Conservation (phyloP, 1,284 basidiomycete genomes). For the Fomitopsis pinicola region DNA sequence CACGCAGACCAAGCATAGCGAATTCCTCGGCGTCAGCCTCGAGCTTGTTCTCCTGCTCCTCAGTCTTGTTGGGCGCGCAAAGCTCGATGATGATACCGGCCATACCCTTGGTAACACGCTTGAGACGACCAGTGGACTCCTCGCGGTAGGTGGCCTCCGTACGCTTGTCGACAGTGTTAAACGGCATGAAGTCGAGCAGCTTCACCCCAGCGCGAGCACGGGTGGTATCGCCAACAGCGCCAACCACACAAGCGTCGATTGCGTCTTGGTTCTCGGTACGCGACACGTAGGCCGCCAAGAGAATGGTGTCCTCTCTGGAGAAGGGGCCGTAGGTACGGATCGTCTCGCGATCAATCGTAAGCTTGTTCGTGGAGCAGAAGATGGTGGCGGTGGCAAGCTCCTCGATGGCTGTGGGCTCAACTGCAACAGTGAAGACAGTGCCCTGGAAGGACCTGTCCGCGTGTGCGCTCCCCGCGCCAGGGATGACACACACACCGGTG, state of each 20-base stretch:
- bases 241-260: constrained; percentile 87
- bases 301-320: constrained; percentile 86
- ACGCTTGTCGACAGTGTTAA: constrained; percentile 99
- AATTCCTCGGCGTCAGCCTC: constrained; percentile 97
- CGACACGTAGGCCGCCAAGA: too few species aligned
- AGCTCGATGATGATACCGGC: constrained; percentile 95
- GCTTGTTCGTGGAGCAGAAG: constrained; percentile 99
- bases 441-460: too few species aligned
- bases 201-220: constrained; percentile 90
- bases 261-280: constrained; percentile 99
- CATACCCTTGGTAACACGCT: constrained; percentile 99
- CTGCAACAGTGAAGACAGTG: too few species aligned
- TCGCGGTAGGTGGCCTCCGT: constrained; percentile 98
- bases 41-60: constrained; percentile 85
- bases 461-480: too few species aligned
- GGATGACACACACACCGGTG: too few species aligned
- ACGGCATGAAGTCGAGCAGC: constrained; percentile 97
- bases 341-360: constrained; percentile 92
- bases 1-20: constrained; percentile 94
- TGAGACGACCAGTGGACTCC: constrained; percentile 89
- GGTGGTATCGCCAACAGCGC: constrained; percentile 68
- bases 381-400: too few species aligned
- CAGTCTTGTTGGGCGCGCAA: constrained; percentile 95
- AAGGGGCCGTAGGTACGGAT: constrained; percentile 91
- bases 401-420: too few species aligned